Base-by-base conservation (phyloP, 371 early-diverging fungal species). In the Lichtheimia corymbifera region DNA sequence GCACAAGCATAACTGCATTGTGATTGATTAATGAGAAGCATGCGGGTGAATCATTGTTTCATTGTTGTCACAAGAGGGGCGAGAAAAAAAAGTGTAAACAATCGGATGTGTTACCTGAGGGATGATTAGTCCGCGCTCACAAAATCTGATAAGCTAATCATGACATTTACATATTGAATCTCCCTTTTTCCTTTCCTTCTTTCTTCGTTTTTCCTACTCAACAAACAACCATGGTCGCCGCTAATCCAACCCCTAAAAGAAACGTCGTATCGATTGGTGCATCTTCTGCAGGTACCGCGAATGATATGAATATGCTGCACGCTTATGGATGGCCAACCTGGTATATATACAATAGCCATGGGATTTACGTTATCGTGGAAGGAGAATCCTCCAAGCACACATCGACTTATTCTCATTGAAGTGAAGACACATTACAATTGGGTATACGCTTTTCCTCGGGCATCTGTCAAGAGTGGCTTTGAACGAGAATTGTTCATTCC, bases 381-480 rank as follows among this genome's bases (percentile, higher is more conserved):
- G 5, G 52, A 60, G 30, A 52, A 60, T 18, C 47, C 60, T 4
- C 53, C 53, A 7, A 11, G 12, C 11, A 43, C 51, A 14, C 60
- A 86, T 55, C 79, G 83, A 12, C 30, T 88, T 11, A 72, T 88
- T 61, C 44, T 86, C 47, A 84, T 88, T 58, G 88, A 88, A 67
- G 71, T 65, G 53, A 84, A 79, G 55, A 74, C 75, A 7, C 86
- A 88, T 59, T 80, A 73, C 45, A 85, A 88, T 47, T 83, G 83
- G 71, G 83, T 85, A 45, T 88, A 83, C 68, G 85, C 83, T 3
- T 88, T 86, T 59, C 86, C 86, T 30, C 84, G 88, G 6, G 88
- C 88, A 4, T 60, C 72, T 50, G 85, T 84, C 35, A 73, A 77
- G 14, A 11, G 71, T n/a, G 88, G 84, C 11, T 84, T 86, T 68